Evolutionary conservation across 2,329 filamentous ascomycete species (phyloP), one percentile per base, ranked within the genome.

Genomic region (Botrytis fabae): DNA sequence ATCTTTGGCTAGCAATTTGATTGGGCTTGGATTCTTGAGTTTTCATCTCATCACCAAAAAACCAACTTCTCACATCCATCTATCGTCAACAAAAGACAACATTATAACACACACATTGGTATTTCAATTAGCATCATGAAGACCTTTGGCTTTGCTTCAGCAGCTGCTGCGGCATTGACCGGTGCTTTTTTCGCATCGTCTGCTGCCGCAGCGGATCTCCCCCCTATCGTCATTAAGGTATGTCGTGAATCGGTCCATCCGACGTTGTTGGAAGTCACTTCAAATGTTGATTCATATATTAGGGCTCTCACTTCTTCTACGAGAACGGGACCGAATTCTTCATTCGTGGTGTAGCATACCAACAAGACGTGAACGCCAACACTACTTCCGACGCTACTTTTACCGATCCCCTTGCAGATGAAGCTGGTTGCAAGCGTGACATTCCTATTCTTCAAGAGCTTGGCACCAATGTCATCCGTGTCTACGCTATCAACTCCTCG

Each of bases 281-380:
- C 46, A 38, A 51, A 63, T 63, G 57, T 59, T 76, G 2, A 77
- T 61, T 40, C 18, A 22, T 16, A n/a, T 69, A 28, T 42, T 35
- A 81, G 80, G 80, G 80, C 22, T 80, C 79, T 57, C 80, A 81
- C 72, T 81, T 81, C 77, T 77, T 77, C 71, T 80, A 72, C 80
- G 91, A 88, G 91, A 81, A 81, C 71, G 80, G 93, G 78, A 89
- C 89, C 81, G 95, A 96, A 84, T 95, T 98, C 87, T 98, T 90
- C 87, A 93, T 98, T 83, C 93, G 92, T 83, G 96, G 96, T 85
- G 87, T 99, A 78, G 96, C 96, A 78, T 99, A 99, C 85, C 96
- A 99, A 86, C 90, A 95, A 85, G 93, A 95, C 79, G 86, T 86
- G 76, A 86, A 85, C 76, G 85, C 88, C 70, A 87, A 86, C 70